A percentile compares a stretch with the other conserved stretches of the same genome.
These are phyloP conservation scores for Lactarius sp. DNA, from an alignment of 768 basidiomycete genomes.

Conservation along the genomic window DNA sequence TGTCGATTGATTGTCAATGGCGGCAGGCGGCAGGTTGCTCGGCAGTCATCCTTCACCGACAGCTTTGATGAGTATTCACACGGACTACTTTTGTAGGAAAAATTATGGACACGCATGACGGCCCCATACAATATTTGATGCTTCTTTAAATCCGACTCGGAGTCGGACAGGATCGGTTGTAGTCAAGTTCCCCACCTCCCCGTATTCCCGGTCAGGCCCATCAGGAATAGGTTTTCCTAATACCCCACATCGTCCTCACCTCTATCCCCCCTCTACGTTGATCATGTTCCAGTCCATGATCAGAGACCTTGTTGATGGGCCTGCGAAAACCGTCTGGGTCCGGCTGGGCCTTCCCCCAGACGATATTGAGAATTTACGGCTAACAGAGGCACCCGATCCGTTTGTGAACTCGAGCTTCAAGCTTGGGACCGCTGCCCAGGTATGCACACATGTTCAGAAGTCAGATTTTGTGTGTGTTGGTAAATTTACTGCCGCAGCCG, in stretches of 20 bases:
- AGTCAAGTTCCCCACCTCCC: too few relatives aligned
- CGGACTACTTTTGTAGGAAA: too few relatives aligned
- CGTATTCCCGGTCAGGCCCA: not conserved
- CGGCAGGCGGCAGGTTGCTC: too few relatives aligned
- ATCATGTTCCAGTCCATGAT: conserved; percentile 16
- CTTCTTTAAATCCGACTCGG: too few relatives aligned
- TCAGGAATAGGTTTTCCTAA: not conserved
- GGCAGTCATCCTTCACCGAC: too few relatives aligned
- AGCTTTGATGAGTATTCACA: too few relatives aligned
- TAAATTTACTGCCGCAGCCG: not conserved
- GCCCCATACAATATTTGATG: too few relatives aligned
- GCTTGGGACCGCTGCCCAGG: conserved; percentile 51
- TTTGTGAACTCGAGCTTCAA: conserved; percentile 51
- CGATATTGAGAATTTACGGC: conserved; percentile 35
- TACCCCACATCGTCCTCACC: not conserved
- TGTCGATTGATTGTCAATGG: too few relatives aligned
- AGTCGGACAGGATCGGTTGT: too few relatives aligned
- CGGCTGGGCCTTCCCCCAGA: conserved; percentile 37
- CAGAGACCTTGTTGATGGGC: conserved; percentile 11
- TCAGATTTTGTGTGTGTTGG: not conserved
- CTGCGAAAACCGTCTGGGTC: conserved; percentile 37
- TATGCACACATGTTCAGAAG: conserved; percentile 23
- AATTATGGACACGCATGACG: too few relatives aligned
- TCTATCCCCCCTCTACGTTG: not conserved
- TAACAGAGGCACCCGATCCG: conserved; percentile 39